Percentiles rank a stretch among this genome's conserved stretches.
Evolutionary conservation across 2,329 filamentous ascomycete species (phyloP).

Genomic region (Metarhizium guizhouense): DNA sequence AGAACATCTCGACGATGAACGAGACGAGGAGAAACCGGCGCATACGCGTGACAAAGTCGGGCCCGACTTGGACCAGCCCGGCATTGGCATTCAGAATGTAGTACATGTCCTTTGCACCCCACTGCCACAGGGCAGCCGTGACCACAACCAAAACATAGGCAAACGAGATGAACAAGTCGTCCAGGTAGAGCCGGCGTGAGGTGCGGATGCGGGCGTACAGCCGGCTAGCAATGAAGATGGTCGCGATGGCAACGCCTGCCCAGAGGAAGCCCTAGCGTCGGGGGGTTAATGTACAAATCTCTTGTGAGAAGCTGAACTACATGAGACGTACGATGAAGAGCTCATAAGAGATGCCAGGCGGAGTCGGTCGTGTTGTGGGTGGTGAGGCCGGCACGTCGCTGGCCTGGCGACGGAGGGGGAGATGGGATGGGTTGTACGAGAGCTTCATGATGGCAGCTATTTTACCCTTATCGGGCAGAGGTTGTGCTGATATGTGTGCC

Average conservation of each 20-base stretch:
- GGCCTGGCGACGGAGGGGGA: no score
- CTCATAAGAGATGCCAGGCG: no score
- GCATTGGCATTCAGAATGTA: background rate
- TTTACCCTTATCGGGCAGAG: no score
- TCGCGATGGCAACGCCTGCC: background rate
- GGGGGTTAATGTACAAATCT: no score
- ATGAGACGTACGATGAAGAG: background rate
- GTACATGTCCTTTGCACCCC: slow-evolving; percentile 4
- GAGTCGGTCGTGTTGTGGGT: no score
- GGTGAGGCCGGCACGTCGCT: no score
- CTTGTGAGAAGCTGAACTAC: background rate
- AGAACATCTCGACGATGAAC: background rate
- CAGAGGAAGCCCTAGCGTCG: background rate
- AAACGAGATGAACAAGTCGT: background rate
- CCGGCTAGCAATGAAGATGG: background rate
- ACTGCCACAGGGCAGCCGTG: slow-evolving; percentile 2
- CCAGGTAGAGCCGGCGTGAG: background rate
- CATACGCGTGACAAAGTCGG: background rate
- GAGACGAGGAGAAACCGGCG: background rate
- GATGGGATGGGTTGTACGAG: no score
- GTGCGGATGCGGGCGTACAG: background rate
- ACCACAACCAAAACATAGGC: background rate
- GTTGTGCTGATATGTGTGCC: no score
- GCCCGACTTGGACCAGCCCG: background rate
- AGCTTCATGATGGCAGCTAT: no score